Percentiles rank a stretch among this genome's conserved stretches.
These are phyloP conservation scores for Dentipellis fragilis DNA, from an alignment of 768 basidiomycete species.

Conservation along the genomic window DNA sequence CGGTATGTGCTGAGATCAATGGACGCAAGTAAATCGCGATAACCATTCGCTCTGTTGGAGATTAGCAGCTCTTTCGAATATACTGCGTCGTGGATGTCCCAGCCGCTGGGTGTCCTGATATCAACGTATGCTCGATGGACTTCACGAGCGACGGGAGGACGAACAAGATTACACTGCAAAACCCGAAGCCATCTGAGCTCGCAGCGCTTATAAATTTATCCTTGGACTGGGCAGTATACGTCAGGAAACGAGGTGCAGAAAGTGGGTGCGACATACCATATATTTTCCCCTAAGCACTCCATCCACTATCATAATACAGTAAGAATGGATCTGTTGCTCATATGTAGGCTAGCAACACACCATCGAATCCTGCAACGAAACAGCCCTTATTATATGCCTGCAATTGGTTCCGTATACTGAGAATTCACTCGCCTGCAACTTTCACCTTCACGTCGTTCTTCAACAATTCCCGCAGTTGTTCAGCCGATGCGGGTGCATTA, in stretches of 20 bases:
- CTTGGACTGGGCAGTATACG: conserved; percentile 50
- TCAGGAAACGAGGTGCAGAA: conserved; percentile 7
- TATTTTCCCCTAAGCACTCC: conserved; percentile 93
- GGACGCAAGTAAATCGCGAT: conserved; percentile 75
- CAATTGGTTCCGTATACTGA: conserved; percentile 16
- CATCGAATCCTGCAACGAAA: conserved; percentile 46
- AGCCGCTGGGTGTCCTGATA: conserved; percentile 41
- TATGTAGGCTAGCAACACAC: conserved; percentile 27
- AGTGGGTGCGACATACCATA: conserved; percentile 43
- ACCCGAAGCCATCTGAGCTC: conserved; percentile 78
- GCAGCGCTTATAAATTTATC: conserved; percentile 82
- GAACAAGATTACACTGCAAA: conserved; percentile 88
- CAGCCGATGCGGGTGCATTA: conserved; percentile 39
- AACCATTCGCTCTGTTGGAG: conserved; percentile 88
- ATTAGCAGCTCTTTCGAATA: conserved; percentile 83
- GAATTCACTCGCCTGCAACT: conserved; percentile 63
- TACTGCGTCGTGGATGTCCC: conserved; percentile 86
- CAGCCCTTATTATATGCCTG: conserved; percentile 1
- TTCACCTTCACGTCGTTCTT: conserved; percentile 74
- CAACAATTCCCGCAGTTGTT: conserved; percentile 49
- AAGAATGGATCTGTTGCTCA: background rate
- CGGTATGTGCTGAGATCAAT: conserved; percentile 86
- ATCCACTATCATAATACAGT: conserved; percentile 48
- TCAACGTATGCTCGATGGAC: conserved; percentile 1
- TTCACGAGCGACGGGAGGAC: conserved; percentile 17